These are phyloP conservation scores for Russula compacta DNA, from an alignment of 768 basidiomycete genomes.

Conservation along the genomic window DNA sequence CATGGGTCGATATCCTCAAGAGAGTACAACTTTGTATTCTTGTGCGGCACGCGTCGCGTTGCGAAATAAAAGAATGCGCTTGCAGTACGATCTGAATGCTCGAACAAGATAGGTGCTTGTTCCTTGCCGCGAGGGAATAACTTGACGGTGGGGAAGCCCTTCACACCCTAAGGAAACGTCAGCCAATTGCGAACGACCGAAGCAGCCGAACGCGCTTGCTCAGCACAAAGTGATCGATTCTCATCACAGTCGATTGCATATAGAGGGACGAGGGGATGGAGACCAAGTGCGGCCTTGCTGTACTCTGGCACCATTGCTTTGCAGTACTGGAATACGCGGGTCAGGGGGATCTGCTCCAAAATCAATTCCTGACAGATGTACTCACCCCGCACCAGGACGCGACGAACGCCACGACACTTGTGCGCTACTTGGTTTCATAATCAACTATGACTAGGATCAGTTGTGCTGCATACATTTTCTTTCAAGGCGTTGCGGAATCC, in stretches of 20 bases:
- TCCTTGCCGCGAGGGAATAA: conserved; percentile 71
- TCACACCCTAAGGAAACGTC: conserved; percentile 41
- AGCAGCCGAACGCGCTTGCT: conserved; percentile 42
- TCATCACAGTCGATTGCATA: conserved; percentile 94
- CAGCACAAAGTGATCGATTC: conserved; percentile 76
- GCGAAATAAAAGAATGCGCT: conserved; percentile 70
- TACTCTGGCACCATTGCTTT: conserved; percentile 80
- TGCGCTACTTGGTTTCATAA: conserved; percentile 38
- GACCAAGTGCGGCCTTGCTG: conserved; percentile 66
- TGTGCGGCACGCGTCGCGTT: conserved; percentile 61
- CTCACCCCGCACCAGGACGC: conserved; percentile 92
- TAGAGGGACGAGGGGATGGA: conserved; percentile 75
- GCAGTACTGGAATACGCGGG: conserved; percentile 52
- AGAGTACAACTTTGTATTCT: conserved; percentile 50
- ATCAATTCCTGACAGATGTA: neutral
- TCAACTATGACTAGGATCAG: neutral
- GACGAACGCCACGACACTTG: conserved; percentile 79
- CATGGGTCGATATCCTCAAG: conserved; percentile 54
- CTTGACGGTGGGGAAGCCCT: conserved; percentile 95
- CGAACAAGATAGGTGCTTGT: conserved; percentile 53
- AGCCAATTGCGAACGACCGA: neutral
- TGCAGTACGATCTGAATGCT: conserved; percentile 60
- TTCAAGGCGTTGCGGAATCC: conserved; percentile 66
- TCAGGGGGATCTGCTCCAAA: neutral
- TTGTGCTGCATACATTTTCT: conserved; percentile 49